Conservation (phyloP, 2,329 filamentous ascomycete species). For the Xylaria sp. region DNA sequence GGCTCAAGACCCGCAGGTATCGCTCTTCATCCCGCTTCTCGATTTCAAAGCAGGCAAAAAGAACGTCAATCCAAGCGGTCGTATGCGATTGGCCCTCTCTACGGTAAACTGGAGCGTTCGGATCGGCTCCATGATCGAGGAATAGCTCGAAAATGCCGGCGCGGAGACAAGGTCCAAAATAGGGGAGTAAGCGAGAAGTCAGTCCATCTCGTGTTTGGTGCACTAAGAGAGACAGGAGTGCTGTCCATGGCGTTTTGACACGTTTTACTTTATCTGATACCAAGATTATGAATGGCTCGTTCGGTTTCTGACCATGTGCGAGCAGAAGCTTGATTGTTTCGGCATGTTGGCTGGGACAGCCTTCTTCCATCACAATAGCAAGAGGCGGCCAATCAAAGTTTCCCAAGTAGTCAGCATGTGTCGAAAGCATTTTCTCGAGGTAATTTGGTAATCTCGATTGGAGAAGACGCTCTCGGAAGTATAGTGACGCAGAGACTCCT, state of each 20-base stretch:
- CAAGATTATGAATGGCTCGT: constrained; percentile 11
- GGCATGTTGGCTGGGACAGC: constrained; percentile 24
- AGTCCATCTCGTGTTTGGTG: constrained; percentile 28
- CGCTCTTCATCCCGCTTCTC: constrained; percentile 15
- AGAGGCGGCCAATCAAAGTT: constrained; percentile 23
- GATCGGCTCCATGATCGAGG: constrained; percentile 15
- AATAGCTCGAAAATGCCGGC: constrained; percentile 23
- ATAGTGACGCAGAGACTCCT: not conserved
- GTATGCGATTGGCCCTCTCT: constrained; percentile 23
- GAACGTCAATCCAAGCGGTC: constrained; percentile 29
- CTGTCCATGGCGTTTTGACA: constrained; percentile 22
- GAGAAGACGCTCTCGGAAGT: constrained; percentile 28
- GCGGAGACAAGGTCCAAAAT: constrained; percentile 22
- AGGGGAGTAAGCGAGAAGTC: constrained; percentile 26
- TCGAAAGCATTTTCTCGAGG: constrained; percentile 18
- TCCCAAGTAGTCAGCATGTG: constrained; percentile 10
- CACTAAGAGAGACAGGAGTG: constrained; percentile 16
- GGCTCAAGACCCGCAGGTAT: constrained; percentile 19
- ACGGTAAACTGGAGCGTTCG: constrained; percentile 25
- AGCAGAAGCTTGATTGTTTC: constrained; percentile 27
- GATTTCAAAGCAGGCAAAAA: constrained; percentile 26
- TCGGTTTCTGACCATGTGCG: constrained; percentile 16
- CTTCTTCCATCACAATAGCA: constrained; percentile 20
- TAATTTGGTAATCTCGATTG: constrained; percentile 29
- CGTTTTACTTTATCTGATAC: not conserved